Evolutionary conservation across 2,329 filamentous ascomycete species (phyloP).

Genomic region (Neofusicoccum cordaticola): DNA sequence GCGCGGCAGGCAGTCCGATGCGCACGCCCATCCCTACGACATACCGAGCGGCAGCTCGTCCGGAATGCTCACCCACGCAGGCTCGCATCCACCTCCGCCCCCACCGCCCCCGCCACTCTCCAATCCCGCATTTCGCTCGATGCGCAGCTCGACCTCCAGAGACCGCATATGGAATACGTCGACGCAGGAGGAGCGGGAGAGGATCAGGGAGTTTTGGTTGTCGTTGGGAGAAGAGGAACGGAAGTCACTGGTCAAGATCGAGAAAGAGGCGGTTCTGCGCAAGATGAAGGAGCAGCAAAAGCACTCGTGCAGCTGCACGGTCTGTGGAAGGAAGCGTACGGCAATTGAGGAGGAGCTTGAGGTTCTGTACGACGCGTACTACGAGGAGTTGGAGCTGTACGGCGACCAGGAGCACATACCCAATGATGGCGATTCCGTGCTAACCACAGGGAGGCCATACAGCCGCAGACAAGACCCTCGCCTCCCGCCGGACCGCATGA

Average conservation of each 20-base stretch:
- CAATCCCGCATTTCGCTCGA: constrained; percentile 40
- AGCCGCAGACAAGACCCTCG: constrained; percentile 25
- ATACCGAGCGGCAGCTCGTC: constrained; percentile 26
- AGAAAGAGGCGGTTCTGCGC: constrained; percentile 94
- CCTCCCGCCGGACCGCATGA: constrained; percentile 57
- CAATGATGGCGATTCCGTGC: constrained; percentile 64
- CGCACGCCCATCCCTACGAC: neutral
- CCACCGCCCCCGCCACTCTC: constrained; percentile 44
- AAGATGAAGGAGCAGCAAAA: constrained; percentile 99
- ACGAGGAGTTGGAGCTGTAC: constrained; percentile 96
- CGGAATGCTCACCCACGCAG: constrained; percentile 18
- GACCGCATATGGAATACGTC: constrained; percentile 98
- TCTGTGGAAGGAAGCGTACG: constrained; percentile 92
- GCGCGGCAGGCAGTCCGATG: neutral
- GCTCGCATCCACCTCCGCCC: constrained; percentile 31
- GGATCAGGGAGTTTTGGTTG: constrained; percentile 98
- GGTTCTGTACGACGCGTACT: constrained; percentile 96
- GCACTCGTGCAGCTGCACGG: constrained; percentile 96
- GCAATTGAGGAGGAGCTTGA: constrained; percentile 98
- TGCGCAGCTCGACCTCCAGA: constrained; percentile 52
- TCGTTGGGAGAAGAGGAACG: constrained; percentile 91
- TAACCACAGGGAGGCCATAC: constrained; percentile 50
- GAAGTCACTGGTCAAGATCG: constrained; percentile 92
- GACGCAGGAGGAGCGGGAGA: constrained; percentile 88
- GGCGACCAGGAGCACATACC: constrained; percentile 74